Evolutionary conservation across 306 rosid genomes (phyloP).

Genomic region (Potentilla sterilis): DNA sequence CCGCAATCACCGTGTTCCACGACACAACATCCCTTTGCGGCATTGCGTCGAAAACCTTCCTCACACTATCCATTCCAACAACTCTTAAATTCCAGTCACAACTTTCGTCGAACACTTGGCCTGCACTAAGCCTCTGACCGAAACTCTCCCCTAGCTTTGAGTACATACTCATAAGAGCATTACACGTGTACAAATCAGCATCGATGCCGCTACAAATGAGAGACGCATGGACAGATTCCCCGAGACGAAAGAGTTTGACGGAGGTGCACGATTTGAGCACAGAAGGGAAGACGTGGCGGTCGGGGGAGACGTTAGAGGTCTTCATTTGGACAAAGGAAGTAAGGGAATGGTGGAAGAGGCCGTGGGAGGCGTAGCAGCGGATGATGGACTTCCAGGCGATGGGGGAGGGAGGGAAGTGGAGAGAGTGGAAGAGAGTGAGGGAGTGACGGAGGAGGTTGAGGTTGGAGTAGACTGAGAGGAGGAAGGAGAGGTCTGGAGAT

Average conservation of each 20-base stretch:
- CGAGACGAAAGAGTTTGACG: constrained; percentile 45
- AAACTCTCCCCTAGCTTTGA: constrained; percentile 59
- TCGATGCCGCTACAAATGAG: constrained; percentile 49
- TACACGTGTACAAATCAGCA: constrained; percentile 62
- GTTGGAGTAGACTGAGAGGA: constrained; percentile 64
- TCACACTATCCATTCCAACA: constrained; percentile 30
- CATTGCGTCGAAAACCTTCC: constrained; percentile 74
- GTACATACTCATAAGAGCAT: constrained; percentile 75
- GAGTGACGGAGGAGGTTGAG: constrained; percentile 45
- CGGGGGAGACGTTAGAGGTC: constrained; percentile 36
- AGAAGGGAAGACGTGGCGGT: constrained; percentile 65
- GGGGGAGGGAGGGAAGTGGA: constrained; percentile 48
- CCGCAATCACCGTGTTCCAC: constrained; percentile 71
- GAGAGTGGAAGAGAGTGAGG: constrained; percentile 43
- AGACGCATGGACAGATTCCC: constrained; percentile 59
- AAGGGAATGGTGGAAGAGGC: constrained; percentile 42
- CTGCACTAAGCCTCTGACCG: constrained; percentile 15
- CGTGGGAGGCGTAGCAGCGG: constrained; percentile 63
- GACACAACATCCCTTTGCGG: too few species aligned
- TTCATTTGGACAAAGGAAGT: constrained; percentile 53
- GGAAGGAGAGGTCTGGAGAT: constrained; percentile 33
- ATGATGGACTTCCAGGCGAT: constrained; percentile 62
- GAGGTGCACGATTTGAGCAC: constrained; percentile 63
- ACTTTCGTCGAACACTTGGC: constrained; percentile 38
- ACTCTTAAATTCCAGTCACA: constrained; percentile 19